These are phyloP conservation scores for Leucocoprinus sp. DNA, from an alignment of 768 basidiomycete genomes.

Conservation along the genomic window DNA sequence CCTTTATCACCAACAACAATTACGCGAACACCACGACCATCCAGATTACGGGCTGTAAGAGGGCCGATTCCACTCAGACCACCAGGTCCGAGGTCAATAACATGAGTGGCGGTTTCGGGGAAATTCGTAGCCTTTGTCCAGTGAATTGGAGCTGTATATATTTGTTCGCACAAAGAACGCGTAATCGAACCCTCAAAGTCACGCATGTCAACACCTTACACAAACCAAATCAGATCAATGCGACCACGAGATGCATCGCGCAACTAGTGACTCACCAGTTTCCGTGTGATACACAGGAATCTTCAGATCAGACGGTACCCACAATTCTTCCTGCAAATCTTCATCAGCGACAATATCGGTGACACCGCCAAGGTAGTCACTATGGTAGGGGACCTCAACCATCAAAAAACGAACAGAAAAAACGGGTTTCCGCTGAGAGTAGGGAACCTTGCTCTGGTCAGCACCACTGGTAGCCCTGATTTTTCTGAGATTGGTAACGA, in stretches of 20 bases:
- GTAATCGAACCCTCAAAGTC: conserved; percentile 63
- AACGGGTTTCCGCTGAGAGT: conserved; percentile 89
- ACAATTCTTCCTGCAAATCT: conserved; percentile 75
- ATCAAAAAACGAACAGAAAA: conserved; percentile 91
- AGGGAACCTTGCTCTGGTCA: conserved; percentile 92
- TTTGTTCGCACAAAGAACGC: conserved; percentile 84
- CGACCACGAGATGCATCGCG: conserved; percentile 7
- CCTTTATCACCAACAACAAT: conserved; percentile 87
- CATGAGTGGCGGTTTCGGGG: conserved; percentile 86
- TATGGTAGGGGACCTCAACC: conserved; percentile 96
- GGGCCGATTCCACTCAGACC: conserved; percentile 90
- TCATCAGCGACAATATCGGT: conserved; percentile 70
- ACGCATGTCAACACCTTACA: conserved; percentile 84
- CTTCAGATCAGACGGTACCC: conserved; percentile 57
- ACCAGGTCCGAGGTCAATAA: conserved; percentile 95
- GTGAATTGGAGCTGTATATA: conserved; percentile 87
- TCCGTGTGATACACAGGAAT: conserved; percentile 93
- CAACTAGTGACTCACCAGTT: conserved; percentile 46
- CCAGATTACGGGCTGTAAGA: conserved; percentile 82
- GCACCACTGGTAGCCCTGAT: conserved; percentile 78
- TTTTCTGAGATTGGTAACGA: conserved; percentile 86
- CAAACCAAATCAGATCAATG: conserved; percentile 14
- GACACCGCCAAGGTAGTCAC: conserved; percentile 67
- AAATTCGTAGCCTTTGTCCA: conserved; percentile 89
- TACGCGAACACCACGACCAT: conserved; percentile 88